Percentiles rank a stretch among this genome's conserved stretches.
Conservation (phyloP, 1,284 basidiomycete species). For the Agaricales sp. region DNA sequence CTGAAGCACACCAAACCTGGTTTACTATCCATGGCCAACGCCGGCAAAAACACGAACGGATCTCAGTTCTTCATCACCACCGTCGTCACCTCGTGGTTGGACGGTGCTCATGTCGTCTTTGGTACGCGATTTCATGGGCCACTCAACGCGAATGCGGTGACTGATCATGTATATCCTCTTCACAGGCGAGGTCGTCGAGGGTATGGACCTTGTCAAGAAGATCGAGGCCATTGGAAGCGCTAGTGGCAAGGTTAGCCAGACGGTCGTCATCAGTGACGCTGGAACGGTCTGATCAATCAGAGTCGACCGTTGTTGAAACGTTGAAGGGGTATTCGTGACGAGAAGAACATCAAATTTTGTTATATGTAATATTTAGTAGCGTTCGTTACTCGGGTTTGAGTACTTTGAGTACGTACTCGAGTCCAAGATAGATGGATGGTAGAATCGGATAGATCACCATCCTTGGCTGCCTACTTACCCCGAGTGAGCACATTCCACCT, state of each 20-base stretch:
- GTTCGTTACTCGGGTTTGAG: no score
- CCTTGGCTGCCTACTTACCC: no score
- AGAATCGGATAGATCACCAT: no score
- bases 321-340: no score
- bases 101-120: constrained; percentile 76
- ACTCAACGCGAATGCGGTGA: neutral
- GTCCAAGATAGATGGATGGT: no score
- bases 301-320: no score
- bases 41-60: constrained; percentile 24
- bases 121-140: constrained; percentile 38
- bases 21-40: constrained; percentile 88
- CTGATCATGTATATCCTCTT: neutral
- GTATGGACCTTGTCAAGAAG: constrained; percentile 66
- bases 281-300: constrained; percentile 30
- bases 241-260: constrained; percentile 39
- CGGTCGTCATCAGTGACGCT: constrained; percentile 55
- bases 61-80: constrained; percentile 83
- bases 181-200: constrained; percentile 58
- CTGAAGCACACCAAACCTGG: constrained; percentile 73
- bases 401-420: no score
- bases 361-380: no score
- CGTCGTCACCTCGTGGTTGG: constrained; percentile 67
- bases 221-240: constrained; percentile 61
- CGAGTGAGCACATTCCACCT: no score
- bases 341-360: no score